Evolutionary conservation across 495 filamentous ascomycete species (phyloP).

Genomic region (Hyaloscypha hepaticicola): DNA sequence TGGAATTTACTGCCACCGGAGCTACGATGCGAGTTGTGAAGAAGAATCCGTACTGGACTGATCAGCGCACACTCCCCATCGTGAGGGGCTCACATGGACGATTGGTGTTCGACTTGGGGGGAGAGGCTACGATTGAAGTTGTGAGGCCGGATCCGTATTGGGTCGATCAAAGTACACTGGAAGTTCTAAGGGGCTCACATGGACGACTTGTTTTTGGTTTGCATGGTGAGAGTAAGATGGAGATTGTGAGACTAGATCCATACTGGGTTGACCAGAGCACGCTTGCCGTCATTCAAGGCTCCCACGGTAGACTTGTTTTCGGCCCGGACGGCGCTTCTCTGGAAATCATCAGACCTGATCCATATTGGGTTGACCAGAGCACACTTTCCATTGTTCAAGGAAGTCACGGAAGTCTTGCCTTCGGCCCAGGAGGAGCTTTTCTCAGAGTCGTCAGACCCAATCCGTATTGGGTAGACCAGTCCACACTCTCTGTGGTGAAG

Average conservation of each 20-base stretch:
- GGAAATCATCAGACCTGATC: background rate
- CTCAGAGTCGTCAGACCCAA: background rate
- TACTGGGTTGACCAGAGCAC: background rate
- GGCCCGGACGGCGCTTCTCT: background rate
- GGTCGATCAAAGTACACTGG: background rate
- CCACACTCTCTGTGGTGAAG: background rate
- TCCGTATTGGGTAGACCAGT: background rate
- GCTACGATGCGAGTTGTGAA: background rate
- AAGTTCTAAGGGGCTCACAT: background rate
- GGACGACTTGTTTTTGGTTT: background rate
- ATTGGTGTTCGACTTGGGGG: background rate
- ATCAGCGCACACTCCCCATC: background rate
- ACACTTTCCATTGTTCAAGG: background rate
- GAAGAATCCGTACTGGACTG: background rate
- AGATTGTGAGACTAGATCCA: background rate
- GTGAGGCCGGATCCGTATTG: constrained; percentile 4
- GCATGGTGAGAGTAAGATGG: background rate
- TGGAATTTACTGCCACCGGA: background rate
- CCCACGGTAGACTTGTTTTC: background rate
- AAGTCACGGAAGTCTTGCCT: background rate
- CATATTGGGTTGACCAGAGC: background rate
- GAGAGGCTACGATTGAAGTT: background rate
- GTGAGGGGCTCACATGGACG: background rate
- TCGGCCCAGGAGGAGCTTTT: background rate
- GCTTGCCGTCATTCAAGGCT: background rate